Conservation (phyloP, 805 yeast genomes). For the Cyberlindnera meyerae region DNA sequence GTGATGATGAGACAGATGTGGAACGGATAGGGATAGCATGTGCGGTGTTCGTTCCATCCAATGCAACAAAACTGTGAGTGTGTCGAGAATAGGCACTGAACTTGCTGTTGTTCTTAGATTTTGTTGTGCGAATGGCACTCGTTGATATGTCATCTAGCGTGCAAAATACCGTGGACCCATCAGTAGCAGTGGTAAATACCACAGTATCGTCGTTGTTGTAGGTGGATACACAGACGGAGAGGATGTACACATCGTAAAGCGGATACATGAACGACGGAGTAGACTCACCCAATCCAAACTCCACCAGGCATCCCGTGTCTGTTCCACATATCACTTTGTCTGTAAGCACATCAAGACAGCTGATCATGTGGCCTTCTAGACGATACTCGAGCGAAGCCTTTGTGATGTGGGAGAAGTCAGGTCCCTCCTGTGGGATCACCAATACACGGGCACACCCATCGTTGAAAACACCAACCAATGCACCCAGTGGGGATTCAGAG, state of each 20-base stretch:
- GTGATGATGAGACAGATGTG: conserved; percentile 27
- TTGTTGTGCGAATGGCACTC: conserved; percentile 27
- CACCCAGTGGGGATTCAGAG: conserved; percentile 35
- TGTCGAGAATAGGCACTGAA: conserved; percentile 29
- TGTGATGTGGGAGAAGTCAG: conserved; percentile 16
- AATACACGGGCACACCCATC: conserved; percentile 55
- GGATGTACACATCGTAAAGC: conserved; percentile 34
- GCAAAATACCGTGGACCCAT: conserved; percentile 36
- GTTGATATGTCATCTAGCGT: conserved; percentile 30
- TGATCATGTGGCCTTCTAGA: conserved; percentile 31
- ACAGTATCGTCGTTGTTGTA: conserved; percentile 31
- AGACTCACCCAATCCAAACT: conserved; percentile 32
- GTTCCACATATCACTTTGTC: conserved; percentile 51
- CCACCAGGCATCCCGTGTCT: conserved; percentile 54
- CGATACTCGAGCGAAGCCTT: conserved; percentile 26
- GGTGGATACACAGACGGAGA: conserved; percentile 30
- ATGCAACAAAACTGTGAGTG: conserved; percentile 33
- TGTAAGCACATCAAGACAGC: conserved; percentile 43
- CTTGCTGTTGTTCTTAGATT: conserved; percentile 30
- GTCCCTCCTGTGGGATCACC: conserved; percentile 27
- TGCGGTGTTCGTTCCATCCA: conserved; percentile 38
- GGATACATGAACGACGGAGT: conserved; percentile 36
- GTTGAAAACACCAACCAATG: conserved; percentile 47
- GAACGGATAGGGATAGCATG: conserved; percentile 35
- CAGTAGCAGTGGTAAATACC: conserved; percentile 35